Percentiles rank a stretch among this genome's conserved stretches.
phyloP scores from a whole-genome alignment of 495 filamentous ascomycete species.

The Penicillium samsonianum region DNA sequence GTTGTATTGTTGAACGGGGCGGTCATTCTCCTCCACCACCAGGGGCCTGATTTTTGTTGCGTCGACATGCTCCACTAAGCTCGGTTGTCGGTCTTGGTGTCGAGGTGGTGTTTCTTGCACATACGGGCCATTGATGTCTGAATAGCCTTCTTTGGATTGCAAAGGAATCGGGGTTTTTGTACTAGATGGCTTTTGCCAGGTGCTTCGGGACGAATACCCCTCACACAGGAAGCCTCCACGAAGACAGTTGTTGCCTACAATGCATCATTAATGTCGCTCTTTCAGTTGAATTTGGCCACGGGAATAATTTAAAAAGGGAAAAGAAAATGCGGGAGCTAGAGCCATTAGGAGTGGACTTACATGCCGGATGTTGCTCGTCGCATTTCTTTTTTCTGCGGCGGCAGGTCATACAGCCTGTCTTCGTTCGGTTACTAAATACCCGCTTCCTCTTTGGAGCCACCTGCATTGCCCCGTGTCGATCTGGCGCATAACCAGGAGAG shows the following conservation, averaged over 20 bases:
- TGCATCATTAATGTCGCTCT: conserved; percentile 4
- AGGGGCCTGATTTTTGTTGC: conserved; percentile 45
- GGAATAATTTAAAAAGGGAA: neutral
- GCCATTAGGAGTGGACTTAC: conserved; percentile 49
- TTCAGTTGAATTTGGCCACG: neutral
- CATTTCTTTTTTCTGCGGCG: conserved; percentile 97
- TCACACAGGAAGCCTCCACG: conserved; percentile 91
- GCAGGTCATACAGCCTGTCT: conserved; percentile 97
- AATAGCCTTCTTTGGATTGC: conserved; percentile 79
- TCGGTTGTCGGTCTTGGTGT: conserved; percentile 42
- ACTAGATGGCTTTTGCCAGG: conserved; percentile 67
- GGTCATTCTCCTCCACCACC: conserved; percentile 48
- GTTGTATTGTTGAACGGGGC: conserved; percentile 37
- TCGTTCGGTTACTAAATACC: conserved; percentile 93
- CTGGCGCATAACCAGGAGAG: conserved; percentile 40
- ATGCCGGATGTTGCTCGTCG: conserved; percentile 92
- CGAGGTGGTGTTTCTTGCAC: conserved; percentile 55
- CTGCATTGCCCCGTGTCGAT: conserved; percentile 51
- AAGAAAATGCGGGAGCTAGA: neutral
- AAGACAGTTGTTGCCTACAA: conserved; percentile 83
- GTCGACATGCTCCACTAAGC: conserved; percentile 39
- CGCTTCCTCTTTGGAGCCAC: conserved; percentile 80
- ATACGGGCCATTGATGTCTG: conserved; percentile 48
- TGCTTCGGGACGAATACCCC: conserved; percentile 81
- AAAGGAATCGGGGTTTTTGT: conserved; percentile 69